Evolutionary conservation across 2,329 filamentous ascomycete genomes (phyloP), one percentile per base, ranked within the genome.

Genomic region (Aureobasidium sp.): DNA sequence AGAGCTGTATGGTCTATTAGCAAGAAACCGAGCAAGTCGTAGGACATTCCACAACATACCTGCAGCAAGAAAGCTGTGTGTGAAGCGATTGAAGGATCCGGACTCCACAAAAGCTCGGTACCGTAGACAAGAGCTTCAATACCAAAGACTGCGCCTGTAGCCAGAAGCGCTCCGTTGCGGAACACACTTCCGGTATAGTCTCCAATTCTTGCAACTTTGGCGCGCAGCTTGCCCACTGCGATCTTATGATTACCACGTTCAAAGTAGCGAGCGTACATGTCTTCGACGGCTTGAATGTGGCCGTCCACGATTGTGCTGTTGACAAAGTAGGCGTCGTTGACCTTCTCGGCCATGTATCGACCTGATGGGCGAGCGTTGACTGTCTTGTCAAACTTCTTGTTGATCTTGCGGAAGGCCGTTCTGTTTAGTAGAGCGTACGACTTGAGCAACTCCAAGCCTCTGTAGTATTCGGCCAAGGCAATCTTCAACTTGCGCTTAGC

Each of bases 381-480:
- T 2, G 88, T 84, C 75, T 97, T 99, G 79, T 97, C 92, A 71
- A 95, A 97, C 74, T 99, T 99, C 74, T 99, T 99, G 75, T 95
- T 96, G 70, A 99, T 90, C 73, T 99, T 99, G 33, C 92, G 86
- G 69, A 97, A 97, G 0, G 91, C 94, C 0, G 90, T 96, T 51
- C 90, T 84, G 72, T 99, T 99, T 15, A 96, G 79, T 23, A 95
- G 77, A 1, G 91, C 87, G 68, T 95, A 99, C 0, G 90, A 89
- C 75, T 96, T 97, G 62, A 99, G 80, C 47, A 97, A 78, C 71
- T 99, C 94, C 15, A 99, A 79, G 0, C 89, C 88, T 21, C 93
- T 87, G 71, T 99, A 97, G 71, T 91, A 96, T 71, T 97, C 94
- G 68, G 95, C 89, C 53, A 97, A 74, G 0, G 94, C 94, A 50